Base-by-base conservation (phyloP, 176 grass and related monocot genomes). In the Cenchrus purpureus region DNA sequence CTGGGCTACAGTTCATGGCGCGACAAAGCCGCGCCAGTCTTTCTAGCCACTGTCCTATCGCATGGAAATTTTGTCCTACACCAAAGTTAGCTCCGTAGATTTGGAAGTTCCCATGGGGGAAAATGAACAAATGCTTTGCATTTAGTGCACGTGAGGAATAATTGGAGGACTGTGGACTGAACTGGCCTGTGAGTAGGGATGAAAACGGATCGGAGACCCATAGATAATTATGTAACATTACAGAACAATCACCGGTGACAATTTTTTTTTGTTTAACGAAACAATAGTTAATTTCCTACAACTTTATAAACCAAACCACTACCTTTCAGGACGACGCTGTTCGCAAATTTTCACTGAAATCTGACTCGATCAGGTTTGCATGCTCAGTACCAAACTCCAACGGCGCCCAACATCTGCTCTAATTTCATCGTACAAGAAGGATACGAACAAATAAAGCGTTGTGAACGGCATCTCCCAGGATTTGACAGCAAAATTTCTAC, bases 141-240 rank as follows among this genome's bases (percentile, higher is more conserved):
- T 65, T 65, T 65, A 9, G 63, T 31, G 63, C 63, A 65, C 63
- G 63, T 65, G 63, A 65, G 29, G 63, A 65, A 65, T 65, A 34
- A 34, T 40, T 40, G 2, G 37, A 40, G 37, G 4, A 40, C 37
- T 40, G 37, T 4, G 37, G 37, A 40, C 37, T 2, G 34, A 40
- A 40, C 37, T 40, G 37, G 4, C 37, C 2, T 40, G 37, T 61
- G 59, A 62, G 59, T 28, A 9, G 6, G 62, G 37, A 40, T 40
- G 37, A 40, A 40, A 40, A 40, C 3, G 37, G 37, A 40, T 40
- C 0, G 37, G 4, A 40, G 37, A 40, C 37, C 2, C 2, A 4
- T 40, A 4, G 12, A 65, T 7, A 12, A 15, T 34, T 65, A 15
- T 37, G 63, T 8, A 5, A 37, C 12, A 8, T 37, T 65, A 34